phyloP scores from a whole-genome alignment of 768 basidiomycete species.

The Fibroporia radiculosa region DNA sequence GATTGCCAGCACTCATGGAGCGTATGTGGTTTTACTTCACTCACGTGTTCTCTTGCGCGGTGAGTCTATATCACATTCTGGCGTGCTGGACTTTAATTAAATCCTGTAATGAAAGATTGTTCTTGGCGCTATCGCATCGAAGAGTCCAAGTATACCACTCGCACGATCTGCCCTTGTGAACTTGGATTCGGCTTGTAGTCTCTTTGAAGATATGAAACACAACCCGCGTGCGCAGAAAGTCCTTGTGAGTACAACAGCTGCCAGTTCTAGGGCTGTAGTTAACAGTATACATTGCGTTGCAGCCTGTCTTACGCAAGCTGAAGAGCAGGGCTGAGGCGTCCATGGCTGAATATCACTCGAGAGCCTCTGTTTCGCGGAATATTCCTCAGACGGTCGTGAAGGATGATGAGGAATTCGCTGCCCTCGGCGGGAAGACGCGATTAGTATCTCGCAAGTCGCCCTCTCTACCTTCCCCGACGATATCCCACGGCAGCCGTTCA shows the following conservation, averaged over 20 bases:
- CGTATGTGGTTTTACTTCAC: slow-evolving; percentile 70
- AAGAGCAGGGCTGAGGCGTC: slow-evolving; percentile 36
- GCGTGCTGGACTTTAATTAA: neutral
- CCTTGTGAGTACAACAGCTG: slow-evolving; percentile 44
- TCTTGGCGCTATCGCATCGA: slow-evolving; percentile 59
- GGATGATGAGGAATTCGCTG: slow-evolving; percentile 54
- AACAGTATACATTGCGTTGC: neutral
- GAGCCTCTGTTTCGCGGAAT: slow-evolving; percentile 20
- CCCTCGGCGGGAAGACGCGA: slow-evolving; percentile 56
- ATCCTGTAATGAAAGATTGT: slow-evolving; percentile 40
- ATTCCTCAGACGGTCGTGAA: slow-evolving; percentile 36
- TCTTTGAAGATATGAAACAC: slow-evolving; percentile 47
- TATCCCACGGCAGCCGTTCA: slow-evolving; percentile 10
- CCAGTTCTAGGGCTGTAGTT: neutral
- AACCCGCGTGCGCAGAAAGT: slow-evolving; percentile 49
- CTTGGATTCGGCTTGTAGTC: slow-evolving; percentile 51
- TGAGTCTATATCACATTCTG: slow-evolving; percentile 22
- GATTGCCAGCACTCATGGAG: slow-evolving; percentile 58
- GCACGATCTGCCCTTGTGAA: slow-evolving; percentile 62
- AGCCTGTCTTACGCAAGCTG: slow-evolving; percentile 59
- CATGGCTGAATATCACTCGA: slow-evolving; percentile 29
- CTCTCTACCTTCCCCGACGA: slow-evolving; percentile 31
- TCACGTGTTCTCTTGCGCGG: slow-evolving; percentile 66
- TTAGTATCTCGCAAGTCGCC: slow-evolving; percentile 47
- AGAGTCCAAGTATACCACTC: slow-evolving; percentile 51